A percentile compares a stretch with the other conserved stretches of the same genome.
Evolutionary conservation across 768 basidiomycete species (phyloP).

Genomic region (Suillus subluteus): DNA sequence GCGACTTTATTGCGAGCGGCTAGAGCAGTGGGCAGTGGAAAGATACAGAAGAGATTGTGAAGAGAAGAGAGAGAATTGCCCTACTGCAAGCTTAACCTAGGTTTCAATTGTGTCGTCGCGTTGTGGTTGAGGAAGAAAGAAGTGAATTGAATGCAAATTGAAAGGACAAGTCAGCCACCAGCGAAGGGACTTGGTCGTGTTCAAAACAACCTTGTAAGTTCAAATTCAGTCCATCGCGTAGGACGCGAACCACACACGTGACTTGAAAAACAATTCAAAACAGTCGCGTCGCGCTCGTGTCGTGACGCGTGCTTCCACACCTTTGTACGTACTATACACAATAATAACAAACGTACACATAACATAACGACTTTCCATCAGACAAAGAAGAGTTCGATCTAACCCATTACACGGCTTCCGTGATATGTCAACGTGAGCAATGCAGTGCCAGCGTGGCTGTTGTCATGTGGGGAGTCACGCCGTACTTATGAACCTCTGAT

Average conservation of each 20-base stretch:
- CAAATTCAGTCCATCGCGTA: constrained; percentile 36
- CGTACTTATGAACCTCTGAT: background rate
- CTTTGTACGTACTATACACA: constrained; percentile 8
- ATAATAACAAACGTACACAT: background rate
- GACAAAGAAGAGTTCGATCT: constrained; percentile 8
- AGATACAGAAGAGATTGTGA: constrained; percentile 33
- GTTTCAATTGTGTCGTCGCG: constrained; percentile 27
- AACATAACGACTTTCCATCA: constrained; percentile 9
- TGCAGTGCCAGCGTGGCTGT: background rate
- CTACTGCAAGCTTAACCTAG: constrained; percentile 21
- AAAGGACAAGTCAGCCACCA: constrained; percentile 39
- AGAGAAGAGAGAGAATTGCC: constrained; percentile 37
- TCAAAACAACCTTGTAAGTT: constrained; percentile 25
- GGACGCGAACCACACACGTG: constrained; percentile 45
- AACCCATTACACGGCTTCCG: background rate
- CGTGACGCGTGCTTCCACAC: constrained; percentile 13
- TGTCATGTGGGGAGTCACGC: background rate
- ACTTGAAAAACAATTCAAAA: constrained; percentile 37
- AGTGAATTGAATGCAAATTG: constrained; percentile 19
- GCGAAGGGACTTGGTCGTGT: constrained; percentile 24
- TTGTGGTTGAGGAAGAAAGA: constrained; percentile 27
- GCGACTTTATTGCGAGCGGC: constrained; percentile 20
- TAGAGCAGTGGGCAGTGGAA: constrained; percentile 16
- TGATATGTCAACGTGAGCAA: background rate
- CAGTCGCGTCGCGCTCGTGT: constrained; percentile 38